These are phyloP conservation scores for Asclepias syriaca DNA, from an alignment of 257 asterid genomes.

Conservation along the genomic window DNA sequence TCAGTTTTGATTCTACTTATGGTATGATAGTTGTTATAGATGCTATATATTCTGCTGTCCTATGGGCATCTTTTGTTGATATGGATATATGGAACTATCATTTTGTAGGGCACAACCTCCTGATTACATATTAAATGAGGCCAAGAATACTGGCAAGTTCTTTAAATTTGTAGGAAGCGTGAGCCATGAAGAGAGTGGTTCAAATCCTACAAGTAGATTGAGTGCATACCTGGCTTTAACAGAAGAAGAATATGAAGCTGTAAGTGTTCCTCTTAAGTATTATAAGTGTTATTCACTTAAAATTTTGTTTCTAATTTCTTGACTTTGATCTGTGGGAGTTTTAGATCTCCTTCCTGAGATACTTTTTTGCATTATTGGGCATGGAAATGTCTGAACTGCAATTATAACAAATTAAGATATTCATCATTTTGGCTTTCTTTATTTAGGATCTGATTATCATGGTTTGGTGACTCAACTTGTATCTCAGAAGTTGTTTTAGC, in stretches of 20 bases:
- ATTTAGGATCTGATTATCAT: background rate
- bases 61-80: constrained; percentile 24
- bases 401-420: background rate
- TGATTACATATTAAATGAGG: constrained; percentile 73
- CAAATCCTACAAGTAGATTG: constrained; percentile 41
- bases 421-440: background rate
- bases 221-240: constrained; percentile 72
- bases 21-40: constrained; percentile 10
- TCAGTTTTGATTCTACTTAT: background rate
- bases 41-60: constrained; percentile 26
- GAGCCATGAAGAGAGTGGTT: constrained; percentile 57
- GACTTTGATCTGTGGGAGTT: background rate
- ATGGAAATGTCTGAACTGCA: background rate
- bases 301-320: background rate
- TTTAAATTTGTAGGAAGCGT: constrained; percentile 78
- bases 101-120: constrained; percentile 89
- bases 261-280: constrained; percentile 44
- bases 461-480: background rate
- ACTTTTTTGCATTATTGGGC: background rate
- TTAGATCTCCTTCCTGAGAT: background rate
- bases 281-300: background rate
- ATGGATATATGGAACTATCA: constrained; percentile 20
- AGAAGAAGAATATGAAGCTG: constrained; percentile 91
- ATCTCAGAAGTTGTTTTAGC: background rate
- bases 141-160: constrained; percentile 87